phyloP scores from a whole-genome alignment of 1,139 yeast species.

The Hansenula lynferdii region DNA sequence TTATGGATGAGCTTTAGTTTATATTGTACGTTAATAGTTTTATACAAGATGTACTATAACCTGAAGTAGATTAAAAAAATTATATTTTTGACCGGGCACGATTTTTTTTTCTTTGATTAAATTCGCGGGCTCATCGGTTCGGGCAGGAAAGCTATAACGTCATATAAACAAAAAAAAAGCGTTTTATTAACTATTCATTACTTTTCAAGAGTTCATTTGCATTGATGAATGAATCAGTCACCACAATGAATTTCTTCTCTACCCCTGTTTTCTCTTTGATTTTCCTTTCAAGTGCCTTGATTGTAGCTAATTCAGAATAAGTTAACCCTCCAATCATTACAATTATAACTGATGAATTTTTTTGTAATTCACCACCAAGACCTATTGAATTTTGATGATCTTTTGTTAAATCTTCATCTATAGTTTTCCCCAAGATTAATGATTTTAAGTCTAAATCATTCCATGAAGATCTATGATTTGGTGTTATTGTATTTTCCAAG shows the following conservation, averaged over 20 bases:
- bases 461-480: slow-evolving; percentile 17
- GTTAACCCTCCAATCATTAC: slow-evolving; percentile 75
- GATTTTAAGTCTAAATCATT: slow-evolving; percentile 15
- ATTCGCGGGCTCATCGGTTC: background rate
- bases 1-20: slow-evolving; percentile 14
- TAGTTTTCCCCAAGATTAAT: slow-evolving; percentile 29
- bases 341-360: slow-evolving; percentile 40
- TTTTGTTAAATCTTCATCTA: slow-evolving; percentile 28
- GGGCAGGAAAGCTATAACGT: background rate
- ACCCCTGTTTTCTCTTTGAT: slow-evolving; percentile 28
- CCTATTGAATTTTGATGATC: slow-evolving; percentile 22
- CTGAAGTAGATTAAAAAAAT: no score
- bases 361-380: slow-evolving; percentile 21
- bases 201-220: slow-evolving; percentile 24
- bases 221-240: slow-evolving; percentile 55
- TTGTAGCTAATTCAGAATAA: slow-evolving; percentile 66
- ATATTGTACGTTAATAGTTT: no score
- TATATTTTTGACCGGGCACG: no score
- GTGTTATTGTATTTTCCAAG: slow-evolving; percentile 30
- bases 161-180: background rate
- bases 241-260: slow-evolving; percentile 41
- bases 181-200: no score
- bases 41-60: no score
- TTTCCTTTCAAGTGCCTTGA: slow-evolving; percentile 47
- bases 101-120: background rate